Evolutionary conservation across 192 early-diverging fungal genomes (phyloP).

Genomic region (Coemansia umbellata): DNA sequence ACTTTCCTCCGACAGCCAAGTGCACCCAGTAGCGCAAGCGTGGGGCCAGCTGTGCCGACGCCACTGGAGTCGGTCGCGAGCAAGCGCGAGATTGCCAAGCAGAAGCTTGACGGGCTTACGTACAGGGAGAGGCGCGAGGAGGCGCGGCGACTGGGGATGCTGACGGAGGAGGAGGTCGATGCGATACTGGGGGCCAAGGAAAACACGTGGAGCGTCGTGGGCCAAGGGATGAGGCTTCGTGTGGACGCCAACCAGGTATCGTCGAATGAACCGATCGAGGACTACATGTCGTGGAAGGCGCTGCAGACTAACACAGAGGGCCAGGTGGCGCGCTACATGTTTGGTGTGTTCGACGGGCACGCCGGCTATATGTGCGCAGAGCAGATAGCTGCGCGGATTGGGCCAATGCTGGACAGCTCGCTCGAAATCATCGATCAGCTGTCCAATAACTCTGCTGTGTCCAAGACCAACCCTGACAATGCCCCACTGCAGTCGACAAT

Average conservation of each 20-base stretch:
- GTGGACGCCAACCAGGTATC: constrained; percentile 49
- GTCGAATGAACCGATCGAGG: constrained; percentile 48
- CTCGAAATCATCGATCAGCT: constrained; percentile 9
- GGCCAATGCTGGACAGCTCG: constrained; percentile 34
- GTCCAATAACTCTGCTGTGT: not conserved
- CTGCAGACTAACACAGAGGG: not conserved
- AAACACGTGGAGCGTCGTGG: constrained; percentile 15
- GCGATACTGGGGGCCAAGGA: constrained; percentile 37
- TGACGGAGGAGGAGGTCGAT: constrained; percentile 36
- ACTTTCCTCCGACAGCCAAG: constrained; percentile 25
- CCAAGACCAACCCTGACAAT: not conserved
- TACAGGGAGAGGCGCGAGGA: constrained; percentile 10
- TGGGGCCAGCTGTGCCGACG: not conserved
- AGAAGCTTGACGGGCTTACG: constrained; percentile 21
- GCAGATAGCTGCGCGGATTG: constrained; percentile 29
- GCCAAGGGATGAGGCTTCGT: constrained; percentile 2
- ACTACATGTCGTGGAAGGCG: constrained; percentile 32
- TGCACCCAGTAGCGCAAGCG: not conserved
- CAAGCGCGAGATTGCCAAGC: constrained; percentile 22
- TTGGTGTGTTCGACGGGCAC: constrained; percentile 40
- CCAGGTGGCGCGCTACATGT: constrained; percentile 20
- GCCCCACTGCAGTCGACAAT: constrained; percentile 12
- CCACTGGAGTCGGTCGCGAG: constrained; percentile 34
- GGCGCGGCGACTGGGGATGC: constrained; percentile 17
- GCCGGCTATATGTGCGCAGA: constrained; percentile 39